Base-by-base conservation (phyloP, 2,329 filamentous ascomycete genomes). In the Teratosphaeria pseudoeucalypti region DNA sequence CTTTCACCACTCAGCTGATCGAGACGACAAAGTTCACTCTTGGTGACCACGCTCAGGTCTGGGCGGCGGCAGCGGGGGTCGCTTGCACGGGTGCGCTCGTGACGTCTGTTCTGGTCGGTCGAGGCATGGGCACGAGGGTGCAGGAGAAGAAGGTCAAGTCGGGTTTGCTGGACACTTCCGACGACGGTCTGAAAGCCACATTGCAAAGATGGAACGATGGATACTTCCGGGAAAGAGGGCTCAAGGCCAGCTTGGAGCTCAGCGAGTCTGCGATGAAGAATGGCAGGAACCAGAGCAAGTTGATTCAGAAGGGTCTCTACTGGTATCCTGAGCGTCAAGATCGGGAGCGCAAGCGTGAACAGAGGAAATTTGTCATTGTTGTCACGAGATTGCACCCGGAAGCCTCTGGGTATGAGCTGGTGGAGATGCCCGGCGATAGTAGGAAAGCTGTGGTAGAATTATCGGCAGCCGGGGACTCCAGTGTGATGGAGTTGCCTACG, bases 311-410 rank as follows among this genome's bases (percentile, higher is more conserved):
- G 53, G 59, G 59, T 34, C 19, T 62, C 11, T 47, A 58, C 27
- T 59, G 62, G 52, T 65, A 64, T 53, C 27, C 34, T 3, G 61
- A 55, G 27, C 57, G 58, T 12, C 63, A 67, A 34, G 61, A 65
- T 7, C 58, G 63, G 10, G 60, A 65, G 27, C 57, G 60, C 16
- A 63, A 61, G 37, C 60, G 58, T 2, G 64, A 66, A n/a, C 63
- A 67, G 52, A 58, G 65, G 2, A 66, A 67, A 52, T 68, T 63
- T 27, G 62, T 64, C 12, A 62, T 68, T 32, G 64, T 68, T 23
- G 52, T 68, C n/a, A 61, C 62, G 11, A 62, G 61, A 37, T 56
- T 64, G 2, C 61, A 62, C 11, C 56, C 58, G n/a, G 56, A 62
- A 3, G 37, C 11, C 16, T 43, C 37, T 43, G 37, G 11, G 14